phyloP scores from a whole-genome alignment of 225 moss, liverwort and hornwort genomes.

The Marchantia polymorpha region DNA sequence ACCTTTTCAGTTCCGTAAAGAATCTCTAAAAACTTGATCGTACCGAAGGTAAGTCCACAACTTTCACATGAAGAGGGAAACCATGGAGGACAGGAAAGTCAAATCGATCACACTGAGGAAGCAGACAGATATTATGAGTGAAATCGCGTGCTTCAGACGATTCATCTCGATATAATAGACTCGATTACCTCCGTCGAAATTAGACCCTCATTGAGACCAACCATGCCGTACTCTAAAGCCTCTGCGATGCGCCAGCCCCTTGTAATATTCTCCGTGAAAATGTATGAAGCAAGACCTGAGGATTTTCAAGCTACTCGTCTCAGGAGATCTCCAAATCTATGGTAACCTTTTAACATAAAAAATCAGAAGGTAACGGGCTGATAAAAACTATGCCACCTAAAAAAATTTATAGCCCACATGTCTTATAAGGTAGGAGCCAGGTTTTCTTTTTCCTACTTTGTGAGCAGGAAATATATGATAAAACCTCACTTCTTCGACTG shows the following conservation, averaged over 20 bases:
- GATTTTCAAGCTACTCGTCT: neutral
- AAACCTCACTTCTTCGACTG: no score
- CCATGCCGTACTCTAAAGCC: slow-evolving; percentile 96
- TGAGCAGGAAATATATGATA: neutral
- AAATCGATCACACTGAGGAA: no score
- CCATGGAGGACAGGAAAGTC: no score
- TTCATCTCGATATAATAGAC: neutral
- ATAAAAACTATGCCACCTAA: neutral
- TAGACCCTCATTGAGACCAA: slow-evolving; percentile 87
- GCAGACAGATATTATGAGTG: no score
- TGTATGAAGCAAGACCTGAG: slow-evolving; percentile 84
- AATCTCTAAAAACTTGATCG: neutral
- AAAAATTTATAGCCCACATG: neutral
- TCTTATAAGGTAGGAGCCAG: neutral
- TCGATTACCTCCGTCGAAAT: slow-evolving; percentile 82
- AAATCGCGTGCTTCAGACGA: no score
- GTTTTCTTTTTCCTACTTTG: neutral
- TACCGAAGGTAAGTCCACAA: neutral
- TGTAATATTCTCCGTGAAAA: slow-evolving; percentile 88
- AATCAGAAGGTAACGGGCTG: neutral
- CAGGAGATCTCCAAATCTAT: neutral
- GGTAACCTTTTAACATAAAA: neutral
- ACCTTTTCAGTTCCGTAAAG: neutral
- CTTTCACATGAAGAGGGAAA: no score
- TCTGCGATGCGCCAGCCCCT: slow-evolving; percentile 96